Evolutionary conservation across 1,284 basidiomycete species (phyloP).

Genomic region (Cutaneotrichosporon curvatum): DNA sequence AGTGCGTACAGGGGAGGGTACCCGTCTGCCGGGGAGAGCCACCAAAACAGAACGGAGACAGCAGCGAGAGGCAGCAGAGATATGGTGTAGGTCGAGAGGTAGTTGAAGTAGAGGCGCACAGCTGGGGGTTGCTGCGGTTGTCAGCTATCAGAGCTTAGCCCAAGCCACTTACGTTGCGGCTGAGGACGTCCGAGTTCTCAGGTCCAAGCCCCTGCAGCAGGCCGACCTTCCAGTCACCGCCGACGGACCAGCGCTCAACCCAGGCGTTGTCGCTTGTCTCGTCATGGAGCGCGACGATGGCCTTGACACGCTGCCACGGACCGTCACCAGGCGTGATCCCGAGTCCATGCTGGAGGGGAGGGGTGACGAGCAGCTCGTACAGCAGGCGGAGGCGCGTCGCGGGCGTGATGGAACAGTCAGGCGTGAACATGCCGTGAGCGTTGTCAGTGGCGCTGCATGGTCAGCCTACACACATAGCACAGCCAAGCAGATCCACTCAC

Average conservation of each 20-base stretch:
- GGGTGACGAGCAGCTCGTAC: constrained; percentile 65
- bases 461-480: constrained; percentile 1
- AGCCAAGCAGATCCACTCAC: constrained; percentile 48
- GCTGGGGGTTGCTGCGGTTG: constrained; percentile 73
- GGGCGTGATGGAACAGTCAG: constrained; percentile 52
- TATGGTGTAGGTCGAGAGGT: constrained; percentile 73
- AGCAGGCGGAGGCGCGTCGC: constrained; percentile 62
- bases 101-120: constrained; percentile 85
- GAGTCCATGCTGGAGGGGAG: constrained; percentile 63
- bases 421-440: constrained; percentile 54
- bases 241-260: constrained; percentile 38
- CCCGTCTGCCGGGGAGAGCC: constrained; percentile 51
- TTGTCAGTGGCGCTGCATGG: constrained; percentile 23
- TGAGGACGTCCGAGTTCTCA: constrained; percentile 47
- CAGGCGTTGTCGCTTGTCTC: constrained; percentile 52
- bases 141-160: no score
- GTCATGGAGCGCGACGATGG: constrained; percentile 76
- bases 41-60: constrained; percentile 37
- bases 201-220: constrained; percentile 50
- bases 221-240: constrained; percentile 52
- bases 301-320: constrained; percentile 71
- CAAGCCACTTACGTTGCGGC: constrained; percentile 46
- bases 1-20: constrained; percentile 75
- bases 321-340: constrained; percentile 64
- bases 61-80: constrained; percentile 56